Conservation (phyloP, 2,329 filamentous ascomycete species). For the Scedosporium boydii region DNA sequence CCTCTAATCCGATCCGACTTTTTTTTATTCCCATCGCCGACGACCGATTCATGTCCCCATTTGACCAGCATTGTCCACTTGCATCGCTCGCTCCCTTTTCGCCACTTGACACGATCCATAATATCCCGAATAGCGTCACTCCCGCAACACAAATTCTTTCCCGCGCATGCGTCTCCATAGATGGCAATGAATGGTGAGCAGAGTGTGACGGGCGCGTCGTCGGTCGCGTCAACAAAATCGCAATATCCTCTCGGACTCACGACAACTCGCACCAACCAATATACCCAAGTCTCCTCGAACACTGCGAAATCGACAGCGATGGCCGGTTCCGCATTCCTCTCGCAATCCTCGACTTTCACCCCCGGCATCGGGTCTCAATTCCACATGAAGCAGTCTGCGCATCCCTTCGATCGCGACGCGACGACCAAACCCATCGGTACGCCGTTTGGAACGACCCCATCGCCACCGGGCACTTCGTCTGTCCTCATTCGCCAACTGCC, state of each 20-base stretch:
- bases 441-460: slow-evolving; percentile 17
- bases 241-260: slow-evolving; percentile 6
- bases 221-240: slow-evolving; percentile 16
- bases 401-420: slow-evolving; percentile 30
- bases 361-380: slow-evolving; percentile 1
- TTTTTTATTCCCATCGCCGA: background rate
- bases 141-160: slow-evolving; percentile 5
- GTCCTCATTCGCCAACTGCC: slow-evolving; percentile 47
- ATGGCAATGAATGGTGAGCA: slow-evolving; percentile 20
- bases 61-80: background rate
- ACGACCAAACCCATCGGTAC: slow-evolving; percentile 27
- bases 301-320: background rate
- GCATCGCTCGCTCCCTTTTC: background rate
- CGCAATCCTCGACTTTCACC: background rate
- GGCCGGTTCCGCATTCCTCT: background rate
- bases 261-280: background rate
- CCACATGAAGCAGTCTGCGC: background rate
- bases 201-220: slow-evolving; percentile 14
- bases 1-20: background rate
- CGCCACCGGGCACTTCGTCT: slow-evolving; percentile 16
- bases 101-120: background rate
- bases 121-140: background rate
- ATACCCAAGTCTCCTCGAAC: background rate
- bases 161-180: slow-evolving; percentile 17
- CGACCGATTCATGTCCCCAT: background rate